Conservation (phyloP, 2,329 filamentous ascomycete species). For the Capronia americana region DNA sequence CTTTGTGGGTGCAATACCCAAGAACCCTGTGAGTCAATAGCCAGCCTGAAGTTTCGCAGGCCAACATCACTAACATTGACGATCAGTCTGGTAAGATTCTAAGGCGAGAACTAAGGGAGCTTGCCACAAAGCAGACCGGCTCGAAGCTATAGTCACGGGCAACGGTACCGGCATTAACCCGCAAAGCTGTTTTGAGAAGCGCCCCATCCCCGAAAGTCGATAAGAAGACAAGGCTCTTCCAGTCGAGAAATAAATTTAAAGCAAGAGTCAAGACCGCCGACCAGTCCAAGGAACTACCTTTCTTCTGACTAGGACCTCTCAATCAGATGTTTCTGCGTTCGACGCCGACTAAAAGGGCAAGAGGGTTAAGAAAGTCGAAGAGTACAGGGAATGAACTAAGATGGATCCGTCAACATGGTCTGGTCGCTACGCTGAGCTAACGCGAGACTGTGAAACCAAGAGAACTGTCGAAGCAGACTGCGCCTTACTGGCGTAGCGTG, state of each 20-base stretch:
- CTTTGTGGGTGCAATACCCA: constrained; percentile 56
- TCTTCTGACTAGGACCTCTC: neutral
- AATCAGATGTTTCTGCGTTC: too few species aligned
- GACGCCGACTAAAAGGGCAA: too few species aligned
- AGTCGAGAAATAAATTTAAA: neutral
- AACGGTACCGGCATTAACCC: neutral
- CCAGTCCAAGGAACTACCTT: neutral
- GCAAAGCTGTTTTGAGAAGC: neutral
- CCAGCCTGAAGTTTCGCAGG: neutral
- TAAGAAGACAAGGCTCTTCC: neutral
- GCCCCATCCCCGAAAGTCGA: neutral
- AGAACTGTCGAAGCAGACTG: neutral
- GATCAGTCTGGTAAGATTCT: constrained; percentile 54
- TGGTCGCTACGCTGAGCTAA: too few species aligned
- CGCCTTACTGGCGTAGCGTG: neutral
- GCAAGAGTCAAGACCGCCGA: neutral
- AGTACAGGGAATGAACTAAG: too few species aligned
- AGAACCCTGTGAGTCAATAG: constrained; percentile 44
- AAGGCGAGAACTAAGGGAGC: constrained; percentile 42
- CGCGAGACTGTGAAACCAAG: too few species aligned
- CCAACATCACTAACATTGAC: neutral
- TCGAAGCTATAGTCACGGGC: constrained; percentile 21
- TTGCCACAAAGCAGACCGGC: constrained; percentile 21
- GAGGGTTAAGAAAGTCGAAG: too few species aligned
- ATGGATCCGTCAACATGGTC: too few species aligned